Conservation (phyloP, 176 grass and related monocot species). For the Hsuehochloa calcarea region DNA sequence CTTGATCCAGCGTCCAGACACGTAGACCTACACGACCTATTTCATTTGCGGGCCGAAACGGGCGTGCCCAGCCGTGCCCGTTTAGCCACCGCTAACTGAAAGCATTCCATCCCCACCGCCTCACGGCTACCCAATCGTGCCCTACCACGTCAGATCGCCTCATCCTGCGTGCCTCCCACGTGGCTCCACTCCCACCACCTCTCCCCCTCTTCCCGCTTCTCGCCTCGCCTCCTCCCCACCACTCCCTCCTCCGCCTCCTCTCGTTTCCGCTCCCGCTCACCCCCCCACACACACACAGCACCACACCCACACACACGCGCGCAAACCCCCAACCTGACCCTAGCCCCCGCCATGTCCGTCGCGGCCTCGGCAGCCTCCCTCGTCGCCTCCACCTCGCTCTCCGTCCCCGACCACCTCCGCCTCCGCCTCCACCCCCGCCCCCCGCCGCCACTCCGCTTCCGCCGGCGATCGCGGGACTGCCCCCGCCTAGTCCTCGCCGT, state of each 20-base stretch:
- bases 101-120: neutral
- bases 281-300: neutral
- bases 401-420: constrained; percentile 43
- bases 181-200: constrained; percentile 34
- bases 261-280: neutral
- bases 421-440: constrained; percentile 16
- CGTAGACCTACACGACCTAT: rapidly evolving
- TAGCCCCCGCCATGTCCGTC: constrained; percentile 34
- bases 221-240: neutral
- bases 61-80: too few relatives aligned
- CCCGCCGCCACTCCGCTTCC: neutral
- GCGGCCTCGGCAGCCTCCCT: constrained; percentile 26
- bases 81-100: too few relatives aligned
- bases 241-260: neutral
- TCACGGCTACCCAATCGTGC: neutral
- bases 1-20: too few relatives aligned
- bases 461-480: neutral
- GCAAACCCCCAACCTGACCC: constrained; percentile 23
- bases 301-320: neutral
- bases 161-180: constrained; percentile 38
- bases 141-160: constrained; percentile 9
- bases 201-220: neutral
- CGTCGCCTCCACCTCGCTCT: constrained; percentile 39
- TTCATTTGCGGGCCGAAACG: too few relatives aligned
- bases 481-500: constrained; percentile 3